Base-by-base conservation (phyloP, 2,329 filamentous ascomycete genomes). In the Penicillium frequentans region DNA sequence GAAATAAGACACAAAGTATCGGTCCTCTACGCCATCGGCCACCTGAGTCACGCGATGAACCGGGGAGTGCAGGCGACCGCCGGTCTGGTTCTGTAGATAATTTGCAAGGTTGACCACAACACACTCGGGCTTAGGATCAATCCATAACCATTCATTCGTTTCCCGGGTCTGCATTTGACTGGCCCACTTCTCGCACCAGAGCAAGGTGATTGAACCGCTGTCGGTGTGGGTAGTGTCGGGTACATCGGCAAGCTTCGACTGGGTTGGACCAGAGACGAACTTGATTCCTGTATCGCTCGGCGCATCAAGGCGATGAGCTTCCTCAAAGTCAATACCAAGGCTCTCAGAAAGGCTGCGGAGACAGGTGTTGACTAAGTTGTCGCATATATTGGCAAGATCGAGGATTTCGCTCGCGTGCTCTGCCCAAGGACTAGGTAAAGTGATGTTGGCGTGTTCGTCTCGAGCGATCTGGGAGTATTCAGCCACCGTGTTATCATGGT, bases 1-100 rank as follows among this genome's bases (percentile, higher is more conserved):
- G 52, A 63, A 69, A 54, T 70, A 70, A 21, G 60, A 64, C 26
- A 69, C 58, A 54, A 61, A 68, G 58, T 62, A 65, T 46, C 66
- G 54, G 31, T 66, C 55, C 53, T 60, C 26, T 3, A 29, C 42
- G 23, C 67, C 67, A 58, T 65, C 65, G 29, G 54, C 46, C 21
- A 61, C 64, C 53, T 70, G 67, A 35, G 52, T 66, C 21, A 69
- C 64, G 44, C 62, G 58, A 55, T 70, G 68, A 21, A 60, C 56
- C 23, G 61, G 61, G 8, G 67, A 68, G 37, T 65, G 63, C 23
- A 70, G 47, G 21, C 55, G 61, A 19, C 60, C 62, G 7, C 58
- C 61, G 11, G 67, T 69, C 35, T 64, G 51, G 14, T 33, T 55
- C 56, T 66, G 61, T 26, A 70, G 53, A 49, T 61, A 57, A 57